Evolutionary conservation across 805 yeast genomes (phyloP).

Genomic region (Saturnispora diversa): DNA sequence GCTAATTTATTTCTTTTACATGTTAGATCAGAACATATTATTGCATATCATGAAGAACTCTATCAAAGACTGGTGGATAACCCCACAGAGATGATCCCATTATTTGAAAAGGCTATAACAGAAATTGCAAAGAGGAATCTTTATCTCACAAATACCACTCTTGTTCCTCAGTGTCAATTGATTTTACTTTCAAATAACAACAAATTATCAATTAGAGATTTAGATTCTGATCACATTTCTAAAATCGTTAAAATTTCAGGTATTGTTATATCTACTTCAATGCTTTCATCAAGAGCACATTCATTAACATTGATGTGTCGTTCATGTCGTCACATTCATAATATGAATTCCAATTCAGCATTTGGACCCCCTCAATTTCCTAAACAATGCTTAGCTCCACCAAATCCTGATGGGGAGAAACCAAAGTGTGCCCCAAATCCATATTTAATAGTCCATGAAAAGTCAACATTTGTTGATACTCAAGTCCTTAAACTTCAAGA

Average conservation of each 20-base stretch:
- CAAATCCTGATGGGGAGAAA: conserved; percentile 42
- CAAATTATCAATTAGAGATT: conserved; percentile 64
- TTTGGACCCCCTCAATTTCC: conserved; percentile 69
- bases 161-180: conserved; percentile 78
- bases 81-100: conserved; percentile 80
- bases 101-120: conserved; percentile 75
- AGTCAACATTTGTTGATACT: conserved; percentile 89
- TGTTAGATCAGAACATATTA: conserved; percentile 76
- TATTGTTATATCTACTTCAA: conserved; percentile 84
- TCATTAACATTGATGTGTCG: conserved; percentile 78
- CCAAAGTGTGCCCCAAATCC: conserved; percentile 85
- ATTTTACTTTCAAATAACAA: conserved; percentile 66
- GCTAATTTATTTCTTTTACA: conserved; percentile 64
- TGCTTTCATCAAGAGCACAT: conserved; percentile 81
- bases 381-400: conserved; percentile 51
- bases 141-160: conserved; percentile 39
- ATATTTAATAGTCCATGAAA: conserved; percentile 86
- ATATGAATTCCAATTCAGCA: conserved; percentile 52
- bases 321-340: conserved; percentile 73
- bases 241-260: conserved; percentile 89
- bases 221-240: conserved; percentile 82
- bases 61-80: conserved; percentile 78
- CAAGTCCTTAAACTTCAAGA: conserved; percentile 92
- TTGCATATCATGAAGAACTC: conserved; percentile 81
- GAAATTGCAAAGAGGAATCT: conserved; percentile 76